Percentiles rank a stretch among this genome's conserved stretches.
Evolutionary conservation across 306 rosid species (phyloP).

Genomic region (Vigna unguiculata): DNA sequence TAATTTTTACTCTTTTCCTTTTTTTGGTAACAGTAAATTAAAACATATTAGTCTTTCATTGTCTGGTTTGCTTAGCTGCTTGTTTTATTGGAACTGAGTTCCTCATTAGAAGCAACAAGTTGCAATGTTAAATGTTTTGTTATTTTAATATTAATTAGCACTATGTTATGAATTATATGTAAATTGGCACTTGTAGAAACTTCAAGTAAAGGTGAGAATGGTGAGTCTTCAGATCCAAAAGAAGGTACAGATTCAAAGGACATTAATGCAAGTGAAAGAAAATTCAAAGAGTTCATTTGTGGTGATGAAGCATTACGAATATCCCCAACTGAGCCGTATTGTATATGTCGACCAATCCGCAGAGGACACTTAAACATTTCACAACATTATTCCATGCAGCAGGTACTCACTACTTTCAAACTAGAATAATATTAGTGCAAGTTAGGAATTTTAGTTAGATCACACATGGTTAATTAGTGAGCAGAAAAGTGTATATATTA

Average conservation of each 20-base stretch:
- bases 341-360: slow-evolving; percentile 88
- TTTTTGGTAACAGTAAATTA: background rate
- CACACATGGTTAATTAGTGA: background rate
- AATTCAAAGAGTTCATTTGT: slow-evolving; percentile 65
- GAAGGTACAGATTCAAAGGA: slow-evolving; percentile 62
- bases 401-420: slow-evolving; percentile 61
- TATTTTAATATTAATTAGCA: slow-evolving; percentile 45
- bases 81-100: slow-evolving; percentile 6
- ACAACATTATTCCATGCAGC: slow-evolving; percentile 89
- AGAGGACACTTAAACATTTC: slow-evolving; percentile 95
- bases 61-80: background rate
- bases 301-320: slow-evolving; percentile 92
- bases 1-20: background rate
- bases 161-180: slow-evolving; percentile 26
- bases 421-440: slow-evolving; percentile 7
- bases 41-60: background rate
- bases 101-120: slow-evolving; percentile 1
- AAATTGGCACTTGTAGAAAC: slow-evolving; percentile 54
- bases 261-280: slow-evolving; percentile 46
- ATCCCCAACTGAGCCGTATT: slow-evolving; percentile 77
- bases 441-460: slow-evolving; percentile 8
- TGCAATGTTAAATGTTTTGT: slow-evolving; percentile 21
- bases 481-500: background rate
- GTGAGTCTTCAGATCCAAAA: slow-evolving; percentile 56
- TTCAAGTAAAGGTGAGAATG: slow-evolving; percentile 51